These are phyloP conservation scores for Eucalyptus pauciflora DNA, from an alignment of 345 rosid genomes.

Conservation along the genomic window DNA sequence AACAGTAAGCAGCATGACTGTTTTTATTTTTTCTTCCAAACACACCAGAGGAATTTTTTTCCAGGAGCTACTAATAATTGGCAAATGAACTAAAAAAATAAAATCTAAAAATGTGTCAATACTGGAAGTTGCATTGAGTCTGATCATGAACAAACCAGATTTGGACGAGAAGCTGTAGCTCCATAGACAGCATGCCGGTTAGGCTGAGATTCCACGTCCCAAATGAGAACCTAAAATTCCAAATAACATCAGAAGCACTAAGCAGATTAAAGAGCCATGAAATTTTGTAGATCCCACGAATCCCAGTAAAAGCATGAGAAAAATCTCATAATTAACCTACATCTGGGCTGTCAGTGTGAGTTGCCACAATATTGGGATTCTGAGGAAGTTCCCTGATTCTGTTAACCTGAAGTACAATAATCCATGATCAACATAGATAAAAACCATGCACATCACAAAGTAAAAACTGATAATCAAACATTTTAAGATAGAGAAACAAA, in stretches of 20 bases:
- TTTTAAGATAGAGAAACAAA: neutral
- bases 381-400: slow-evolving; percentile 98
- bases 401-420: slow-evolving; percentile 57
- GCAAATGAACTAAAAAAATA: neutral
- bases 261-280: neutral
- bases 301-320: neutral
- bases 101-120: neutral
- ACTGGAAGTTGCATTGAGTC: neutral
- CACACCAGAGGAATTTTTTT: neutral
- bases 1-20: neutral
- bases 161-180: slow-evolving; percentile 87
- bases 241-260: neutral
- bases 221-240: slow-evolving; percentile 73
- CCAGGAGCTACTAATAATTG: neutral
- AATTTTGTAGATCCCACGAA: neutral
- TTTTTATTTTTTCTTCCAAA: neutral
- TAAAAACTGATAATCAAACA: neutral
- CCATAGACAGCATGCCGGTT: slow-evolving; percentile 98
- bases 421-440: neutral
- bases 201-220: slow-evolving; percentile 99
- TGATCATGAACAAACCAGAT: slow-evolving; percentile 45
- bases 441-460: neutral
- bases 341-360: slow-evolving; percentile 99
- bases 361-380: slow-evolving; percentile 86
- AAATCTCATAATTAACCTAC: slow-evolving; percentile 18